Conservation (phyloP, 345 rosid species). For the Lumnitzera racemosa region DNA sequence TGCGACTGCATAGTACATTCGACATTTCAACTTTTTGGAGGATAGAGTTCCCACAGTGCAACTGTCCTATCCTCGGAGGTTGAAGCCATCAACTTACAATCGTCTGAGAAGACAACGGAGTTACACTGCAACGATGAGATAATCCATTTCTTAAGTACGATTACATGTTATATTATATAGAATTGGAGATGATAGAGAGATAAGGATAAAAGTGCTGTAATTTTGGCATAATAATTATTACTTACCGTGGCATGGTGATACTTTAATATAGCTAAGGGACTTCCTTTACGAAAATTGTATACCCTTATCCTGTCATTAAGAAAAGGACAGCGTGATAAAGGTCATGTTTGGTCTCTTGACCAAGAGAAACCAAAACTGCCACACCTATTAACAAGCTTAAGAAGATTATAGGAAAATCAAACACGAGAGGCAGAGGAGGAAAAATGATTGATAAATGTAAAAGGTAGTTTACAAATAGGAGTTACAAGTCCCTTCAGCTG, state of each 20-base stretch:
- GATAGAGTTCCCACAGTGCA: constrained; percentile 84
- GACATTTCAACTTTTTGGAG: constrained; percentile 35
- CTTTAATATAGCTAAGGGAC: constrained; percentile 76
- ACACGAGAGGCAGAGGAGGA: too few species aligned
- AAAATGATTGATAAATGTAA: too few species aligned
- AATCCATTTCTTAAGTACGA: not conserved
- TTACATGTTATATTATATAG: not conserved
- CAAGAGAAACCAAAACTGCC: not conserved
- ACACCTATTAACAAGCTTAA: too few species aligned
- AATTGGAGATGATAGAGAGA: not conserved
- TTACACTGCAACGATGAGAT: constrained; percentile 45
- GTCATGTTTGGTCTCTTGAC: not conserved
- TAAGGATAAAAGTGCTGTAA: not conserved
- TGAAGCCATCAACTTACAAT: constrained; percentile 71
- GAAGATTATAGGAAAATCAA: too few species aligned
- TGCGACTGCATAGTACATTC: too few species aligned
- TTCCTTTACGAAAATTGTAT: constrained; percentile 79
- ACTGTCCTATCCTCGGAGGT: constrained; percentile 78
- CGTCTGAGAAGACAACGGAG: constrained; percentile 57
- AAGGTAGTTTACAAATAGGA: too few species aligned
- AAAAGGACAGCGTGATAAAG: not conserved
- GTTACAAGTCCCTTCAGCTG: too few species aligned
- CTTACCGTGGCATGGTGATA: constrained; percentile 73
- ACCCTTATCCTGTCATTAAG: constrained; percentile 56
- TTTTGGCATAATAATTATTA: constrained; percentile 1